Evolutionary conservation across 2,329 filamentous ascomycete genomes (phyloP), one percentile per base, ranked within the genome.

Genomic region (Curvularia spicifera): DNA sequence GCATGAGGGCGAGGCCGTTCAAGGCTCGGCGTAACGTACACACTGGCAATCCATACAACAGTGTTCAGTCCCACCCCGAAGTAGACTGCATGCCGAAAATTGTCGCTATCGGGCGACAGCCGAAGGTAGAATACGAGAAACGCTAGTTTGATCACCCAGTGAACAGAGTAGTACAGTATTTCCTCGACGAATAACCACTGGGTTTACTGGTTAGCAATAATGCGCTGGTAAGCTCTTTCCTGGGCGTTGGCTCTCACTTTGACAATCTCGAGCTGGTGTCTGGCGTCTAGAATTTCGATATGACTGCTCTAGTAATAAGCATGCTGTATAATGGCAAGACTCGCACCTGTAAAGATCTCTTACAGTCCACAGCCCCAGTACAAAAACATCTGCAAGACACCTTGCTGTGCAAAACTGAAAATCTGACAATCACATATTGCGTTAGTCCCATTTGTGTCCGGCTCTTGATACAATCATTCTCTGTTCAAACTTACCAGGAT

Each of bases 361-460:
- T 46, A 53, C 51, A 47, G 43, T 28, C 51, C 51, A 47, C 51
- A 53, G 24, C 51, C 51, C 43, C 57, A 60, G 15, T 65, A 57
- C 1, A 71, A 50, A 40, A 71, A 70, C 40, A 70, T 57, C 5
- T 70, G 68, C 20, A 70, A 43, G 10, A 69, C 53, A 5, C 57
- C 62, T 49, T 53, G 51, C 13, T 53, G 51, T 22, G 35, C 43
- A 40, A 53, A 29, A 31, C 51, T 53, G 28, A 53, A 45, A n/a
- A 40, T n/a, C 51, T 51, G 15, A 13, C 18, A 15, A 18, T 13
- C 13, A 28, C 15, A 13, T 15, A 4, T 13, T 3, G 13, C 5
- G n/a, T 50, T 35, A 50, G 35, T 33, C 9, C 44, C 12, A 13
- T 10, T 9, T 22, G n/a, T 29, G 26, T 3, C 4, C 8, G 26